Conservation (phyloP, 2,329 filamentous ascomycete species). For the Cucurbitaria berberidis region DNA sequence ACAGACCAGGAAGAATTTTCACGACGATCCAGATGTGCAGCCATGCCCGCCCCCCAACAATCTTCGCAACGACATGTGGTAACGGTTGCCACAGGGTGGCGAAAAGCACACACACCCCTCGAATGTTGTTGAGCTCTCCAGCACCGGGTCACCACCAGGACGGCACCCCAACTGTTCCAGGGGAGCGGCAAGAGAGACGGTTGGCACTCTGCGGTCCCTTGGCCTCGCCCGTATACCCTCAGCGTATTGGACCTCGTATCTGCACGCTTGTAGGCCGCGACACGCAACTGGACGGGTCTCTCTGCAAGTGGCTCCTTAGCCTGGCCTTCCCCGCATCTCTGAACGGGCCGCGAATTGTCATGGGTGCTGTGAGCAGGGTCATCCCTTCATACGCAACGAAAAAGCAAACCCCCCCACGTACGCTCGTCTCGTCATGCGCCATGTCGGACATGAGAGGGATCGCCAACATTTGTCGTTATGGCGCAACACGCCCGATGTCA, state of each 20-base stretch:
- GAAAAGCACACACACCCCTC: conserved; percentile 19
- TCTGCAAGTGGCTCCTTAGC: conserved; percentile 6
- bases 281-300: conserved; percentile 8
- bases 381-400: conserved; percentile 16
- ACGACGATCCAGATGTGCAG: conserved; percentile 25
- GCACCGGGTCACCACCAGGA: conserved; percentile 17
- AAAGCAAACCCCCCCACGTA: conserved; percentile 26
- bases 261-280: conserved; percentile 8
- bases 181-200: conserved; percentile 2
- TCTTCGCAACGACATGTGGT: conserved; percentile 2
- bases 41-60: conserved; percentile 10
- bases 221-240: conserved; percentile 12
- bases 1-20: conserved; percentile 32
- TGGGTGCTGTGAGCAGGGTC: conserved; percentile 17
- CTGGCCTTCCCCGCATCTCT: conserved; percentile 29
- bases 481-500: conserved; percentile 22
- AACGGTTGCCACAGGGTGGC: conserved; percentile 8
- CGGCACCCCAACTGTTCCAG: conserved; percentile 16
- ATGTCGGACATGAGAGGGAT: conserved; percentile 13
- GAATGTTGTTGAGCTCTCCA: conserved; percentile 23
- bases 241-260: conserved; percentile 10
- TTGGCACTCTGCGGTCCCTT: conserved; percentile 22
- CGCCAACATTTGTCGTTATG: conserved; percentile 15
- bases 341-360: conserved; percentile 26
- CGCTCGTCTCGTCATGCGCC: conserved; percentile 29